Evolutionary conservation across 352 stramenopile species (phyloP).

Genomic region (Pythium plurisporium): DNA sequence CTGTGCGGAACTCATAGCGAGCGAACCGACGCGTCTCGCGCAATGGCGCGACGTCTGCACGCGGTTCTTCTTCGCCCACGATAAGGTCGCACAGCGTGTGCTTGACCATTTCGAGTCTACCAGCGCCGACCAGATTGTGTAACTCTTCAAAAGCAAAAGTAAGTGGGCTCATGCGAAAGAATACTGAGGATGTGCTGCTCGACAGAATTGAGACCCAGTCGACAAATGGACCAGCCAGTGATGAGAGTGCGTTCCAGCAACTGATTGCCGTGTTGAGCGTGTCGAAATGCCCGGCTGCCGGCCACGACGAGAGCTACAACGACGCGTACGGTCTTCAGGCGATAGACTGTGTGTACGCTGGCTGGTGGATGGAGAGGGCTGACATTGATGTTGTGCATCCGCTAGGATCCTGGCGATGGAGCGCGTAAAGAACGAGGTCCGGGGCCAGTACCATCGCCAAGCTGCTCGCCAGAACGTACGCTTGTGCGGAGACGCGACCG

Average conservation of each 20-base stretch:
- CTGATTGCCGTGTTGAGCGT: conserved; percentile 4
- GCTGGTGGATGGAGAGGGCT: no score
- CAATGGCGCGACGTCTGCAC: conserved; percentile 55
- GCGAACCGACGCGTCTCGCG: conserved; percentile 28
- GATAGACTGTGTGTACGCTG: no score
- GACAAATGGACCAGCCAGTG: neutral
- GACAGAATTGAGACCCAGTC: conserved; percentile 18
- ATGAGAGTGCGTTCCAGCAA: conserved; percentile 7
- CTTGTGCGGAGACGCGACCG: no score
- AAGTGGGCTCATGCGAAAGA: neutral
- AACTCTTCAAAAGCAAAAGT: neutral
- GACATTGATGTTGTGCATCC: no score
- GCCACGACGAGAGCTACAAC: conserved; percentile 11
- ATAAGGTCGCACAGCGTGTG: conserved; percentile 53
- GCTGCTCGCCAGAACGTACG: conserved; percentile 39
- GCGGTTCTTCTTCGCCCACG: conserved; percentile 60
- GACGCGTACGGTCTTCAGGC: conserved; percentile 8
- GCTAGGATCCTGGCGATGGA: conserved; percentile 52
- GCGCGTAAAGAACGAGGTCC: conserved; percentile 61
- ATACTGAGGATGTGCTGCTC: no score
- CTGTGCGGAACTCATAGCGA: conserved; percentile 29
- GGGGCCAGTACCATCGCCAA: conserved; percentile 46
- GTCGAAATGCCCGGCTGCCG: conserved; percentile 5
- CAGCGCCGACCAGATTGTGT: conserved; percentile 69
- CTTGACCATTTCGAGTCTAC: conserved; percentile 61